Evolutionary conservation across 1,139 yeast species (phyloP), one percentile per base, ranked within the genome.

Genomic region (Hyphopichia buzzinii): DNA sequence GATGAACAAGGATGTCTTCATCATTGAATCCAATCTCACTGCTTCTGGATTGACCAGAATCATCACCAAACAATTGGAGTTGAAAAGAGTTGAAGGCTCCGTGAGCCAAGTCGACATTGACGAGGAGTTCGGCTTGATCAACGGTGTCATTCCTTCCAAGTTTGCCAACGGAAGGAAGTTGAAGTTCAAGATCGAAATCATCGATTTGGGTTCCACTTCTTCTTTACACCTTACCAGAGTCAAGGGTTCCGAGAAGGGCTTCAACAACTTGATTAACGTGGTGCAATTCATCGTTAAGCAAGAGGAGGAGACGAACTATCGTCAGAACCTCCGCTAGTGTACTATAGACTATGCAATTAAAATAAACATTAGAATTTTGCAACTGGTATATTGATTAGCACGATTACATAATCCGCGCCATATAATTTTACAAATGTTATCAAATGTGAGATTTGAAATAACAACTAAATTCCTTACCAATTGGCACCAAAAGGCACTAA

Each of bases 171-270:
- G 79, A 5, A 59, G 74, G 37, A 74, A 72, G 41, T 57, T 77
- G 44, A 67, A 62, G 43, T 77, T 77, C 48, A 66, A 63, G 46
- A 72, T 77, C 30, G 71, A 61, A 38, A 63, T 74, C 16, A 59
- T 70, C 32, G 72, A 63, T 39, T 55, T 65, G 42, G 59, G 61
- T 29, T 57, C 58, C 35, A 46, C 67, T 8, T 76, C 85, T 31
- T 70, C 74, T 27, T 62, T 82, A 36, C 74, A 72, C 40, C 69
- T 83, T 43, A 69, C 68, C 31, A 79, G 78, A 55, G 62, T 72
- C 28, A 78, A 76, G 46, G 92, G 92, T n/a, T 77, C 84, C n/a
- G 64, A 70, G n/a, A 79, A 75, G 55, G 78, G 84, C 14, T 80
- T 83, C 55, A 67, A 59, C 32, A 79, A 76, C 50, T 64, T 84